Conservation (phyloP, 805 yeast genomes). For the Tetrapisispora namnaoensis region DNA sequence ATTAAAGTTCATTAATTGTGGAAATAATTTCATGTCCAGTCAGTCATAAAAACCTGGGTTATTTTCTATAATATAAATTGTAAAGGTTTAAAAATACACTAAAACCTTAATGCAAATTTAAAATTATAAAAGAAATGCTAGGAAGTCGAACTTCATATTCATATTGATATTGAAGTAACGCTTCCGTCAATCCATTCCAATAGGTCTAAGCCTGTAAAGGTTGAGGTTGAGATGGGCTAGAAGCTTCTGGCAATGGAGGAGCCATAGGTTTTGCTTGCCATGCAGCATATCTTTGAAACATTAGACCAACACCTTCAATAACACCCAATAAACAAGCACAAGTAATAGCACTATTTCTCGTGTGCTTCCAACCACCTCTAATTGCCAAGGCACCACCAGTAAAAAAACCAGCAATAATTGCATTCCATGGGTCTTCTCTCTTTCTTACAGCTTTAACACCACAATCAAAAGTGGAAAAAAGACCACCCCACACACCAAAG, state of each 20-base stretch:
- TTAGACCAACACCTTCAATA: slow-evolving; percentile 96
- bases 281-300: slow-evolving; percentile 85
- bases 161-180: background rate
- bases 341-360: slow-evolving; percentile 91
- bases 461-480: slow-evolving; percentile 92
- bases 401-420: slow-evolving; percentile 94
- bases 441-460: slow-evolving; percentile 89
- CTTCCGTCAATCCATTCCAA: background rate
- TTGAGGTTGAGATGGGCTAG: slow-evolving; percentile 16
- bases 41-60: background rate
- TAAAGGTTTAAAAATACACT: background rate
- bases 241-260: slow-evolving; percentile 42
- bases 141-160: background rate
- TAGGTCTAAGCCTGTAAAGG: slow-evolving; percentile 27
- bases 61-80: background rate
- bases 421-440: slow-evolving; percentile 98
- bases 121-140: background rate
- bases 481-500: slow-evolving; percentile 99
- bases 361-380: slow-evolving; percentile 98
- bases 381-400: slow-evolving; percentile 97
- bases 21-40: background rate
- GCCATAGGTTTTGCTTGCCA: slow-evolving; percentile 67
- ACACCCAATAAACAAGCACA: slow-evolving; percentile 96
- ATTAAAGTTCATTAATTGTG: background rate
- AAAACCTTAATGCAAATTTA: background rate